Base-by-base conservation (phyloP, 106 monocot genomes). In the Phalaenopsis aphrodite region DNA sequence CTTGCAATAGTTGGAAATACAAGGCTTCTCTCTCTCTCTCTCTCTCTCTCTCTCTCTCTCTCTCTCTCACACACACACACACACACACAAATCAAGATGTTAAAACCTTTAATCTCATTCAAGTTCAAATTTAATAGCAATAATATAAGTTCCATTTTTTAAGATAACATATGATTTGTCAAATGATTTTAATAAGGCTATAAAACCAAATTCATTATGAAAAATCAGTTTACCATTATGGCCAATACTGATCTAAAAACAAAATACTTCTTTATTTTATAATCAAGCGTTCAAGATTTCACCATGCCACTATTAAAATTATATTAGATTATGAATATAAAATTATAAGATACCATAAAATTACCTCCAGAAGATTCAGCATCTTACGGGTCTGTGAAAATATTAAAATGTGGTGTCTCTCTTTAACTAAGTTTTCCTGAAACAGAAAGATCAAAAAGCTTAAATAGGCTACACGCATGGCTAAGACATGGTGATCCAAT, bases 351-450 rank as follows among this genome's bases (percentile, higher is more conserved):
- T 38, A 43, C 11, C 39, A 39, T 38, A 74, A 14, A 42, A 45
- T 16, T 49, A 95, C 99, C 94, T 99, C 91, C 64, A 99, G 86
- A 77, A 91, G 82, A 87, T 95, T 93, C 56, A 99, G 80, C 99
- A 99, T 99, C 91, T 99, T 99, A 56, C 95, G 90, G 83, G 99
- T 93, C 80, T 99, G 99, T n/a, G 99, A 99, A 80, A 99, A 99
- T 67, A 99, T 95, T 52, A 99, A 79, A 11, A 94, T 86, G 69
- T 52, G 61, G 56, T 99, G 99, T 2, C 93, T 91, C 79, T 90
- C 99, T 52, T 61, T 72, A 79, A 95, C 37, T 72, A 99, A 83
- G 42, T 95, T 95, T 43, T 89, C 89, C 99, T 99, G 92, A 61
- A 55, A 84, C 47, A 79, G 19, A 82, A 42, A 55, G 46, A 83